Evolutionary conservation across 441 rosid species (phyloP).

Genomic region (Pelargonium citronellum): DNA sequence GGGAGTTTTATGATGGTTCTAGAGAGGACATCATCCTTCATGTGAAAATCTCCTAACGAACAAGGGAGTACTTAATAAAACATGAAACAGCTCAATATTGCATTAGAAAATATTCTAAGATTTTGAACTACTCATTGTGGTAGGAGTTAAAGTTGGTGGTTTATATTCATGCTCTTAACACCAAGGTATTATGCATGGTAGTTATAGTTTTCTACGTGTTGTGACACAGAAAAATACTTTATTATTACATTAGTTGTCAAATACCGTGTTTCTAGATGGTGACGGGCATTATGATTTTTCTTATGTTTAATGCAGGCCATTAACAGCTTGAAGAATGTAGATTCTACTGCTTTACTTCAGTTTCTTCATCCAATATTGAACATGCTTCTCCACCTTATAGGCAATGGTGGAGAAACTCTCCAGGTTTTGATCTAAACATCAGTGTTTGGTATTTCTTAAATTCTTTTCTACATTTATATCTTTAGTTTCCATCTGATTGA

Average conservation of each 20-base stretch:
- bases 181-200: neutral
- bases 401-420: constrained; percentile 99
- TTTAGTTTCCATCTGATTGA: neutral
- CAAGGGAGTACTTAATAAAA: neutral
- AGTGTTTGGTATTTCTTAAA: neutral
- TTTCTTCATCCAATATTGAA: constrained; percentile 95
- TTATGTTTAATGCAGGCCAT: constrained; percentile 59
- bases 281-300: neutral
- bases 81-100: constrained; percentile 2
- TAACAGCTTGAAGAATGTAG: constrained; percentile 97
- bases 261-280: constrained; percentile 2
- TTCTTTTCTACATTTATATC: constrained; percentile 19
- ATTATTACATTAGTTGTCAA: neutral
- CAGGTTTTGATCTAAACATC: constrained; percentile 51
- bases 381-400: constrained; percentile 98
- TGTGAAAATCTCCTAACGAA: neutral
- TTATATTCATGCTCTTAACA: neutral
- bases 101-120: no score
- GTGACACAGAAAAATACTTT: neutral
- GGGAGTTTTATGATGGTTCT: neutral
- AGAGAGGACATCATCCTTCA: neutral
- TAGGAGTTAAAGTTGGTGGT: neutral
- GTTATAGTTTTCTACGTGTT: neutral
- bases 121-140: neutral
- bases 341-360: constrained; percentile 97